Conservation (phyloP, 345 rosid genomes). For the Cardiospermum halicacabum region DNA sequence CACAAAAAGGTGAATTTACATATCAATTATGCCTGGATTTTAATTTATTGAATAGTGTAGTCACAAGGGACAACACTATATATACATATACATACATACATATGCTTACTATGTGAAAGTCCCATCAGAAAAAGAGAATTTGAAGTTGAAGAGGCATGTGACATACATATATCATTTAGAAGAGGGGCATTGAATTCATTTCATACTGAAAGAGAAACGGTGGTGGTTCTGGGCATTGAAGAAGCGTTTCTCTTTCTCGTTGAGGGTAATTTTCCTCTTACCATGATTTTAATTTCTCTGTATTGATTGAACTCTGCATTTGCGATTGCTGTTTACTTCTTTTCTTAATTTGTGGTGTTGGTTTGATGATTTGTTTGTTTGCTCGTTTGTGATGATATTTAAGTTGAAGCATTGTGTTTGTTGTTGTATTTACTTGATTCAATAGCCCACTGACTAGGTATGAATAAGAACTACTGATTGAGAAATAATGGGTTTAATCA, state of each 20-base stretch:
- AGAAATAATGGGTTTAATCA: background rate
- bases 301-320: background rate
- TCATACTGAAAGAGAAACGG: background rate
- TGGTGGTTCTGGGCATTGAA: background rate
- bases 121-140: background rate
- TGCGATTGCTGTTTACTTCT: background rate
- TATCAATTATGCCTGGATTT: too few relatives aligned
- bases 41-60: too few relatives aligned
- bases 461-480: background rate
- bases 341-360: background rate
- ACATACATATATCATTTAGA: background rate
- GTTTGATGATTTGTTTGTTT: background rate
- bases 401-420: background rate
- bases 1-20: too few relatives aligned
- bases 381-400: background rate
- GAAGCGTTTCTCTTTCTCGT: background rate
- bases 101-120: too few relatives aligned
- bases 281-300: background rate
- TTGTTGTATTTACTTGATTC: background rate
- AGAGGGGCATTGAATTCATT: background rate
- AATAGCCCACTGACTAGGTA: background rate
- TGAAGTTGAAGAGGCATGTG: background rate
- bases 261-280: background rate
- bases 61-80: too few relatives aligned
- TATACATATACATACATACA: too few relatives aligned